Evolutionary conservation across 805 yeast genomes (phyloP), one percentile per base, ranked within the genome.

Genomic region (Ogataea minuta): DNA sequence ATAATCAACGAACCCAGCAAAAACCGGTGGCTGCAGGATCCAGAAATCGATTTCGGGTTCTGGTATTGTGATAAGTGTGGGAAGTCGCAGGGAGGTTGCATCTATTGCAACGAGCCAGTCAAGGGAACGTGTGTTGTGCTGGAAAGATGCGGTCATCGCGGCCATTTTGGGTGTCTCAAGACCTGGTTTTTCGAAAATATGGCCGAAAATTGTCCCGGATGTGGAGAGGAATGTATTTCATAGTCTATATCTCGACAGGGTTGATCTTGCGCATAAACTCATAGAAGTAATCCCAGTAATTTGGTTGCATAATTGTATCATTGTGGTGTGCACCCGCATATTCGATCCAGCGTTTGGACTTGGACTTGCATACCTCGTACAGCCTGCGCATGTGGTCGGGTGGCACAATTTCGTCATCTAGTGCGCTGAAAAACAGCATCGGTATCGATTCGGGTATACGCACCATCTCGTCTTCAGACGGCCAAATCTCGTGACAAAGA

Each of bases 361-460:
- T 54, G 25, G 81, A 64, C 17, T 74, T 70, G 41, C 82, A 67
- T 40, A 79, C 49, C 23, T 70, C 74, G 55, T 61, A 82, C 16
- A 89, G 68, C 33, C 54, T 55, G 31, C 71, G 70, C 86, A 90
- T 85, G 56, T 91, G 97, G 1, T 50, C 47, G 0, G 96, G 95
- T 3, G 98, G 97, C 2, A 91, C 96, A 17, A 91, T 79, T 62
- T 91, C 99, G 65, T 91, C 99, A 24, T 70, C 67, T 10, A 72
- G 62, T 0, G 95, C 96, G 46, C 83, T 76, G 28, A 90, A 57
- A 50, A 90, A 77, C 28, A 90, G 66, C 23, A 82, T 68, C 1
- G 95, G 93, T 9, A 84, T 67, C 4, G 67, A 57, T 0, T 70
- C 52, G 5, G 79, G 75, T 10, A 84, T 66, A 14, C 56, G 53